phyloP scores from a whole-genome alignment of 352 stramenopile species.

The Pythium biforme region DNA sequence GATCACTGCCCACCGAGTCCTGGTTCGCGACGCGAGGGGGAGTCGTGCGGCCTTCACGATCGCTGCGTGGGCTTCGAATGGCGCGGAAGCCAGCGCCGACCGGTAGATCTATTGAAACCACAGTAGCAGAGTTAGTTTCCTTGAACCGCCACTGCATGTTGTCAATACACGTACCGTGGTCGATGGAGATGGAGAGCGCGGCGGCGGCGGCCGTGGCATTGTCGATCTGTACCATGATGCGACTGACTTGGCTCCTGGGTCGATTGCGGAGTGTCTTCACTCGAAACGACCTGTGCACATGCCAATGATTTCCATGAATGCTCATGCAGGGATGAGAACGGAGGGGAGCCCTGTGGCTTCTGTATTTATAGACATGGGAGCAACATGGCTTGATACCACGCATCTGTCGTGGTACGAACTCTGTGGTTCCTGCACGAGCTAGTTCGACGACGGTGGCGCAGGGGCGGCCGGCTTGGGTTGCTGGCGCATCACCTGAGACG shows the following conservation, averaged over 20 bases:
- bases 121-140: too few relatives aligned
- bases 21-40: conserved; percentile 7
- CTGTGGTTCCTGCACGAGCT: not conserved
- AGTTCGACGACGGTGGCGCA: not conserved
- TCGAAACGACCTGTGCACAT: not conserved
- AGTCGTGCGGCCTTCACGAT: not conserved
- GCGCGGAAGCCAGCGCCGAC: conserved; percentile 48
- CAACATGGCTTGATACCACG: not conserved
- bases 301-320: too few relatives aligned
- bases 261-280: not conserved
- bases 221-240: conserved; percentile 17
- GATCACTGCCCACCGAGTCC: conserved; percentile 15
- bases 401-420: not conserved
- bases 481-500: conserved; percentile 26
- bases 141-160: too few relatives aligned
- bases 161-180: conserved; percentile 9
- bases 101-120: conserved; percentile 27
- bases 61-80: conserved; percentile 40
- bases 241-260: not conserved
- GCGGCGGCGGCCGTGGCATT: not conserved
- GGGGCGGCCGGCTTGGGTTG: conserved; percentile 16
- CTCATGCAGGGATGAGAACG: too few relatives aligned
- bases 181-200: conserved; percentile 10
- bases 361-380: conserved; percentile 24
- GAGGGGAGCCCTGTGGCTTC: not conserved